Evolutionary conservation across 1,284 basidiomycete species (phyloP).

Genomic region (Sporisorium iseilematis-ciliati): DNA sequence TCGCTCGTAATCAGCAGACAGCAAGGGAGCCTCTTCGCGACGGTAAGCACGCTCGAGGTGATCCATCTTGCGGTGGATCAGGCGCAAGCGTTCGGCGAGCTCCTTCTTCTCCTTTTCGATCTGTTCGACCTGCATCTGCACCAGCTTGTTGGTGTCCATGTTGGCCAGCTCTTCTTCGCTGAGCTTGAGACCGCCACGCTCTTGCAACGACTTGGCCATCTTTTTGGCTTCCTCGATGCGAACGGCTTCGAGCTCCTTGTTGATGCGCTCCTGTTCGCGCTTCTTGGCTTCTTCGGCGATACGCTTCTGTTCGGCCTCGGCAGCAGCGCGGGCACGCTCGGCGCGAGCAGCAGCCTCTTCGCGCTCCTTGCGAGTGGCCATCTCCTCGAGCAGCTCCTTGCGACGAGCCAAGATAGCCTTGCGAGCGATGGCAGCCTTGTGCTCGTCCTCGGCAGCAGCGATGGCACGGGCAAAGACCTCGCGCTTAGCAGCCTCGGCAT

Average conservation of each 20-base stretch:
- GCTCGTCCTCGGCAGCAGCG: conserved; percentile 64
- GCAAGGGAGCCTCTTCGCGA: conserved; percentile 89
- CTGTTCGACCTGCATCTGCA: conserved; percentile 79
- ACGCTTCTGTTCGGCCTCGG: conserved; percentile 79
- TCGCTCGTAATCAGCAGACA: conserved; percentile 86
- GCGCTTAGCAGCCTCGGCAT: conserved; percentile 57
- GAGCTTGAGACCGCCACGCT: conserved; percentile 86
- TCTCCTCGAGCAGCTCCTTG: conserved; percentile 87
- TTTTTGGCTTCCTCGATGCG: conserved; percentile 87
- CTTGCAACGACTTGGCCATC: conserved; percentile 86
- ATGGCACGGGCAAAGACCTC: conserved; percentile 64
- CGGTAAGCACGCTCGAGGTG: conserved; percentile 96
- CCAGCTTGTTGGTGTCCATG: conserved; percentile 87
- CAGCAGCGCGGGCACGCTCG: conserved; percentile 74
- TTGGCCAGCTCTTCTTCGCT: conserved; percentile 82
- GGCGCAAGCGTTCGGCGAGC: conserved; percentile 83
- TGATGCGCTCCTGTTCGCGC: conserved; percentile 82
- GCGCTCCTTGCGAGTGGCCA: conserved; percentile 87
- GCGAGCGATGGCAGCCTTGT: conserved; percentile 65
- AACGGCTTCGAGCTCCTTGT: conserved; percentile 85
- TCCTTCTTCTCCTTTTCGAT: conserved; percentile 98
- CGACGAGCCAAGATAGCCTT: conserved; percentile 81
- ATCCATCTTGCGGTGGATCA: conserved; percentile 90
- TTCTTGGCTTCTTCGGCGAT: conserved; percentile 79
- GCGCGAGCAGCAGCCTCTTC: conserved; percentile 86